A percentile compares a stretch with the other conserved stretches of the same genome.
Conservation (phyloP, 345 rosid species). For the Limnanthes douglasii region DNA sequence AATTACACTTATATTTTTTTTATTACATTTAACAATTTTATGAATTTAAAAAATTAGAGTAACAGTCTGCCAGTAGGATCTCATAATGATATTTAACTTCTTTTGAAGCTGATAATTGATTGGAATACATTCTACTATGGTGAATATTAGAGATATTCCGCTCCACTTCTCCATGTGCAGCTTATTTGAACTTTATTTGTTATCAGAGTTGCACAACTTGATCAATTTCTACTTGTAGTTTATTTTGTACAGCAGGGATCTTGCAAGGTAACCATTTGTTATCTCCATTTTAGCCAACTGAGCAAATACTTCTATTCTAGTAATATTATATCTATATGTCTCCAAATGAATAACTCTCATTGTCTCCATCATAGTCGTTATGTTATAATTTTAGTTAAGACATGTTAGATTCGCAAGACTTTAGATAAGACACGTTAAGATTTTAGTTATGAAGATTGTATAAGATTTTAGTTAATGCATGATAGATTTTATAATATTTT, state of each 20-base stretch:
- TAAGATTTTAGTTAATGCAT: no score
- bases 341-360: slow-evolving; percentile 85
- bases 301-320: slow-evolving; percentile 83
- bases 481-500: no score
- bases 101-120: slow-evolving; percentile 42
- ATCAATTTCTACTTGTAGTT: slow-evolving; percentile 67
- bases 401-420: no score
- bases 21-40: no score
- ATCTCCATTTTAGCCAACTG: slow-evolving; percentile 86
- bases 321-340: slow-evolving; percentile 84
- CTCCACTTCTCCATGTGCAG: slow-evolving; percentile 50
- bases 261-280: slow-evolving; percentile 81
- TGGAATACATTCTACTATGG: slow-evolving; percentile 21
- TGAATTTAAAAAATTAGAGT: slow-evolving; percentile 42
- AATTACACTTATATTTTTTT: no score
- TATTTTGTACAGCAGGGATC: slow-evolving; percentile 60
- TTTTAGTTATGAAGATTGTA: no score
- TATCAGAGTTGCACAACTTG: slow-evolving; percentile 48
- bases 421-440: no score
- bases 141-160: slow-evolving; percentile 32
- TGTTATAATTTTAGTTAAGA: no score
- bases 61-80: slow-evolving; percentile 65
- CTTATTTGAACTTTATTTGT: slow-evolving; percentile 63
- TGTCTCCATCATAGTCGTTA: slow-evolving; percentile 85
- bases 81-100: slow-evolving; percentile 54